Conservation (phyloP, 1,284 basidiomycete genomes). For the Moesziomyces sp. region DNA sequence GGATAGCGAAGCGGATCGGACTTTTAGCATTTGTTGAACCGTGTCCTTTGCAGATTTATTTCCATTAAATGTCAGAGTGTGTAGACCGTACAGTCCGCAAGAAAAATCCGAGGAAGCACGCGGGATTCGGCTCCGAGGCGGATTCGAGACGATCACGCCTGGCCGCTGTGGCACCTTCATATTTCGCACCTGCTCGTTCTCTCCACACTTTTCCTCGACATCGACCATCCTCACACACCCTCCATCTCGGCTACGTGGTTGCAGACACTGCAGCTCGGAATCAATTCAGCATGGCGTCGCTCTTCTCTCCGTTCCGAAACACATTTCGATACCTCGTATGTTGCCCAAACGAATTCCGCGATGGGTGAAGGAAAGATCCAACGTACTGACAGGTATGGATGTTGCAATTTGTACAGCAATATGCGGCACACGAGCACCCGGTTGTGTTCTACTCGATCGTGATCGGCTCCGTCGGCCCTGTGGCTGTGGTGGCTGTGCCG, state of each 20-base stretch:
- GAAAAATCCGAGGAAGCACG: neutral
- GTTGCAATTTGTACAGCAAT: constrained; percentile 71
- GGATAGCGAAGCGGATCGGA: too few relatives aligned
- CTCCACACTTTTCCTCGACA: neutral
- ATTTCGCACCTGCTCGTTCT: neutral
- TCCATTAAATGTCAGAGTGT: neutral
- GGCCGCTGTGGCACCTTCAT: neutral
- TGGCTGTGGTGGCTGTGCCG: constrained; percentile 80
- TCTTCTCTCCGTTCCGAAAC: constrained; percentile 57
- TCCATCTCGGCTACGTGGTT: neutral
- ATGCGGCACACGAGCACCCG: constrained; percentile 89
- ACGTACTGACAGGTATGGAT: too few relatives aligned
- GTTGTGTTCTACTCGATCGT: constrained; percentile 88
- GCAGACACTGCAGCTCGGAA: neutral
- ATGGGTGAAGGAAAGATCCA: too few relatives aligned
- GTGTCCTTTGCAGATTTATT: too few relatives aligned
- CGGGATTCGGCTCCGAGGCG: neutral
- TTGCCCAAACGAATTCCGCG: neutral
- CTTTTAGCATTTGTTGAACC: too few relatives aligned
- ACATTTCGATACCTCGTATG: constrained; percentile 63
- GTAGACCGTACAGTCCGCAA: neutral
- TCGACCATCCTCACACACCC: neutral
- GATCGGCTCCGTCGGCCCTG: constrained; percentile 76
- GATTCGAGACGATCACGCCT: constrained; percentile 21
- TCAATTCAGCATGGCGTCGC: constrained; percentile 40